Percentiles rank a stretch among this genome's conserved stretches.
phyloP scores from a whole-genome alignment of 2,329 filamentous ascomycete species.

The Hypoxylon sp. region DNA sequence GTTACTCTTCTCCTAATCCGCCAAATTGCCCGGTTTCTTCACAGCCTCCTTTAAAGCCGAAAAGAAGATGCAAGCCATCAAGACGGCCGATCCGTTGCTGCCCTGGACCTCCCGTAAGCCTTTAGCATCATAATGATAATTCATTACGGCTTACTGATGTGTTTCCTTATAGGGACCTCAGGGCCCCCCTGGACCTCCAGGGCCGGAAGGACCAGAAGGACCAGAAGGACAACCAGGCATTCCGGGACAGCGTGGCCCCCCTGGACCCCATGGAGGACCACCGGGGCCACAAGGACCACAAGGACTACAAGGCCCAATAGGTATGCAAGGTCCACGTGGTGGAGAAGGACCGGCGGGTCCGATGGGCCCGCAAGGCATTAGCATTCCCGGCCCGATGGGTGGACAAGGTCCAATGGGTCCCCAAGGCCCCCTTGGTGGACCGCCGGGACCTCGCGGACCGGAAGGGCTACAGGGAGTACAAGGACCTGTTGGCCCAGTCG shows the following conservation, averaged over 20 bases:
- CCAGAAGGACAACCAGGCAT: neutral
- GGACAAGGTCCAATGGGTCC: conserved; percentile 7
- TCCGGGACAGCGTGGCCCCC: neutral
- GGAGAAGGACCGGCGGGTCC: conserved; percentile 5
- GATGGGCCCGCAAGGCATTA: conserved; percentile 7
- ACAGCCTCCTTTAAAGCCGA: neutral
- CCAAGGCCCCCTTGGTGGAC: conserved; percentile 6
- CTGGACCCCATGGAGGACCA: neutral
- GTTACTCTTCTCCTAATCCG: neutral
- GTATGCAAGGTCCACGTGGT: neutral
- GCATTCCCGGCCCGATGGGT: neutral
- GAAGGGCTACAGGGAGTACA: neutral
- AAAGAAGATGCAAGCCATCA: neutral
- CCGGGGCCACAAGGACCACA: neutral
- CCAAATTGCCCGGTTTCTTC: neutral
- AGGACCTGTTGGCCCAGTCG: neutral
- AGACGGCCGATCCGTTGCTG: neutral
- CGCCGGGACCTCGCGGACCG: neutral
- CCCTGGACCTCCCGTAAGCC: conserved; percentile 1
- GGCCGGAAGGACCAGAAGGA: neutral
- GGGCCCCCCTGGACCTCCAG: conserved; percentile 1
- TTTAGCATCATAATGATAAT: neutral
- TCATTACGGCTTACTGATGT: neutral
- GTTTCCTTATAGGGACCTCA: neutral
- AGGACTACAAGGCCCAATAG: neutral